Percentiles rank a stretch among this genome's conserved stretches.
These are phyloP conservation scores for Aristolochia californica DNA, from an alignment of 164 flowering plant genomes.

Conservation along the genomic window DNA sequence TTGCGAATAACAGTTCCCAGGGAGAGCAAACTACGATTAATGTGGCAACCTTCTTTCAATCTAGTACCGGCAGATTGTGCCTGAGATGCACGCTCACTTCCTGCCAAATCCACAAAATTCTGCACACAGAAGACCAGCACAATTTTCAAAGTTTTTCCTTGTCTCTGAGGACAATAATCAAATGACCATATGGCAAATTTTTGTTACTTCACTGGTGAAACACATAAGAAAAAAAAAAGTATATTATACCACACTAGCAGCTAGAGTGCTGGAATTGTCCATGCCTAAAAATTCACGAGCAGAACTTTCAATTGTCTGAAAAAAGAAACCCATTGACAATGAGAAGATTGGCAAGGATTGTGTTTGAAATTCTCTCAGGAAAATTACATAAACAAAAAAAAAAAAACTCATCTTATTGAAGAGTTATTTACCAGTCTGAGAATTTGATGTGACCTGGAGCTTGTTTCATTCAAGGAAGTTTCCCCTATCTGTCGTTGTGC, in stretches of 20 bases:
- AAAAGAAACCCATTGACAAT: neutral
- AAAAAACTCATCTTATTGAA: conserved; percentile 1
- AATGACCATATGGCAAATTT: neutral
- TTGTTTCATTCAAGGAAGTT: conserved; percentile 75
- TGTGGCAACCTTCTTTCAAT: conserved; percentile 95
- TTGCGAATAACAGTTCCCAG: conserved; percentile 93
- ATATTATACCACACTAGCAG: conserved; percentile 73
- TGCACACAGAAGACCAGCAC: conserved; percentile 14
- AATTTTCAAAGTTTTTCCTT: neutral
- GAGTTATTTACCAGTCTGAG: conserved; percentile 53
- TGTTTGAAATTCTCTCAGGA: neutral
- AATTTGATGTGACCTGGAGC: conserved; percentile 99
- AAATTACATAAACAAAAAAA: neutral
- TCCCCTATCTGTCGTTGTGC: conserved; percentile 92
- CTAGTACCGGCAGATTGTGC: conserved; percentile 72
- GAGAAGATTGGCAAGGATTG: neutral
- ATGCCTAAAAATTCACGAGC: conserved; percentile 39
- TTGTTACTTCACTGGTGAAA: neutral
- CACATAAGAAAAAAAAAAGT: neutral
- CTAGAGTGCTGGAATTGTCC: conserved; percentile 51
- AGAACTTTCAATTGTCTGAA: conserved; percentile 84
- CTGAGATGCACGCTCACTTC: conserved; percentile 98
- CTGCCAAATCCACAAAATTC: conserved; percentile 98
- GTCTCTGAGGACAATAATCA: too few relatives aligned
- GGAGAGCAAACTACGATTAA: conserved; percentile 87